These are phyloP conservation scores for Daedaleopsis nitida DNA, from an alignment of 768 basidiomycete species.

Conservation along the genomic window DNA sequence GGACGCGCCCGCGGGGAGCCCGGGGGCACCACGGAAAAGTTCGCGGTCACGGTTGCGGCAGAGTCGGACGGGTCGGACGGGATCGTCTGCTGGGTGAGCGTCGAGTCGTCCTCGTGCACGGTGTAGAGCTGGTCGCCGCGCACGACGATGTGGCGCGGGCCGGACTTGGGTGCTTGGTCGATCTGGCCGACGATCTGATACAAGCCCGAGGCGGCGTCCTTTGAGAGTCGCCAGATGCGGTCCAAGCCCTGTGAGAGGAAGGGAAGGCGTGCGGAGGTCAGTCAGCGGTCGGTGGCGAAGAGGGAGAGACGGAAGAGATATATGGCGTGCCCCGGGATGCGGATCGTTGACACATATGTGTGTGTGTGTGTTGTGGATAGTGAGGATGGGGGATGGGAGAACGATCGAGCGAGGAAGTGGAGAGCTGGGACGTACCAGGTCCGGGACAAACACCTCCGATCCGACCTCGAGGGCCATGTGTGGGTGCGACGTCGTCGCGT, in stretches of 20 bases:
- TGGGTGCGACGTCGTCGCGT: slow-evolving; percentile 57
- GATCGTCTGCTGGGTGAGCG: slow-evolving; percentile 61
- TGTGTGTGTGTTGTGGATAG: not conserved
- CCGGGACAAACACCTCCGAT: slow-evolving; percentile 64
- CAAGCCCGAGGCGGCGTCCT: slow-evolving; percentile 41
- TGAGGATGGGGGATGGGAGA: not conserved
- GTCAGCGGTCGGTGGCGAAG: not conserved
- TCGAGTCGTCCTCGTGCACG: slow-evolving; percentile 57
- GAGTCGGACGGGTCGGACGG: slow-evolving; percentile 48
- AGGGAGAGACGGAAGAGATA: not conserved
- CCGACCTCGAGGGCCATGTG: slow-evolving; percentile 65
- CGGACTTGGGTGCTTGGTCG: slow-evolving; percentile 58
- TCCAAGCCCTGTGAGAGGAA: slow-evolving; percentile 53
- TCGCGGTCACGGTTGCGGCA: slow-evolving; percentile 47
- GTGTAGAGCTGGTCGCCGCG: slow-evolving; percentile 51
- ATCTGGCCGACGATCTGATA: slow-evolving; percentile 64
- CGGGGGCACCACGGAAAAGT: slow-evolving; percentile 49
- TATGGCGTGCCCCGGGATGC: not conserved
- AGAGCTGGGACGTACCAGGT: slow-evolving; percentile 48
- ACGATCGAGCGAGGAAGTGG: not conserved
- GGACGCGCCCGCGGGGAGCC: slow-evolving; percentile 38
- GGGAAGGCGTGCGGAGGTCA: not conserved
- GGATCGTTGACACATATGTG: not conserved
- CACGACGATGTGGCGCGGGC: slow-evolving; percentile 52
- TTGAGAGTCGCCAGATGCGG: slow-evolving; percentile 64